Base-by-base conservation (phyloP, 2,329 filamentous ascomycete genomes). In the Epicoccum nigrum region DNA sequence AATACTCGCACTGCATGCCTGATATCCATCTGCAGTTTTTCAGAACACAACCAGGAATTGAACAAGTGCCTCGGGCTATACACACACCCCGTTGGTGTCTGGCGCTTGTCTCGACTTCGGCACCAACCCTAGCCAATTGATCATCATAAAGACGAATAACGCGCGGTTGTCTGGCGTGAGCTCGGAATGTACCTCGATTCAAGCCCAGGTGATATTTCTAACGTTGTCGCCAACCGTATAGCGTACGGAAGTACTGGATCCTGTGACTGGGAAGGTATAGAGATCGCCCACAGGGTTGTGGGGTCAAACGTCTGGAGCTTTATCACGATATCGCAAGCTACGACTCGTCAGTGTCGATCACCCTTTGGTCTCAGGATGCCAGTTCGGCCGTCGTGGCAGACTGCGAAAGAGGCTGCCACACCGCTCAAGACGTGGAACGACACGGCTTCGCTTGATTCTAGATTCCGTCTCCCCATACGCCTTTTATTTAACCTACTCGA, bases 211-310 rank as follows among this genome's bases (percentile, higher is more conserved):
- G 13, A 25, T 32, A 3, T 4, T 17, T 17, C 37, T 15, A 27
- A 19, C 19, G 13, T 51, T 30, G 43, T 43, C 41, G 31, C 45
- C 15, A 34, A 21, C 9, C 20, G 20, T 21, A 40, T 20, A 27
- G 17, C 31, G 12, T 37, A 16, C 42, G 43, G 43, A 52, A 15
- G 7, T 13, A 15, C 27, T 33, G 33, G 33, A 30, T 46, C 38
- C 17, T 39, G n/a, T n/a, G 33, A 44, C 16, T 30, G 19, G 21
- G 32, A 34, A 52, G 20, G 38, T 47, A 28, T 39, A 28, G 40
- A 39, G 38, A 47, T 52, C 43, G 49, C 23, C 49, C 28, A 25
- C 32, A 5, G 21, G 30, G 27, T 21, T 33, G 17, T 47, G 38
- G 23, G 49, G 28, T 40, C 49, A 15, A 46, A 13, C 4, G 33